A percentile compares a stretch with the other conserved stretches of the same genome.
Conservation (phyloP, 2,329 filamentous ascomycete species). For the Acrodontium crateriforme region DNA sequence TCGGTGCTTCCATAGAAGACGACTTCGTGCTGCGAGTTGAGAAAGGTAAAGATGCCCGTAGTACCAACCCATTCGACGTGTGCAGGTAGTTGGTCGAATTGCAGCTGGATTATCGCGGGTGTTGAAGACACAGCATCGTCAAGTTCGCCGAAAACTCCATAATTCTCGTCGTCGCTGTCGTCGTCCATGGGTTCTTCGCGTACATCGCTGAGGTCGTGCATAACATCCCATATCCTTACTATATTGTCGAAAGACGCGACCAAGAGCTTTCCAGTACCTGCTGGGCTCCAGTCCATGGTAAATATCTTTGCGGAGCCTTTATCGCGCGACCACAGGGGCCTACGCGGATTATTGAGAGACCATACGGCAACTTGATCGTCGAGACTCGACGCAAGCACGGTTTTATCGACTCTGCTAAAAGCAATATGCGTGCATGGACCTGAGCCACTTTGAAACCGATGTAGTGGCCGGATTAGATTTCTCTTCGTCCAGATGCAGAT, state of each 20-base stretch:
- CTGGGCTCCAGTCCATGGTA: slow-evolving; percentile 5
- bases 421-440: too few relatives aligned
- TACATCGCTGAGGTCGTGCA: too few relatives aligned
- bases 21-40: not conserved
- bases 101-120: slow-evolving; percentile 7
- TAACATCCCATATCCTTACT: slow-evolving; percentile 6
- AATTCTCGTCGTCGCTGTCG: slow-evolving; percentile 6
- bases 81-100: too few relatives aligned
- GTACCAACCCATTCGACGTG: too few relatives aligned
- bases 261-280: slow-evolving; percentile 3
- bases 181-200: too few relatives aligned
- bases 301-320: not conserved
- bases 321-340: not conserved
- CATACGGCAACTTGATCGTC: slow-evolving; percentile 2
- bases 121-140: slow-evolving; percentile 9
- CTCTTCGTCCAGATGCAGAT: slow-evolving; percentile 5
- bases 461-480: too few relatives aligned
- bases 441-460: too few relatives aligned
- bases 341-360: not conserved
- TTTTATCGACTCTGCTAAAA: too few relatives aligned
- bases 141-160: slow-evolving; percentile 10
- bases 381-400: too few relatives aligned
- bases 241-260: slow-evolving; percentile 1
- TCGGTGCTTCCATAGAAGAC: too few relatives aligned
- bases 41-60: too few relatives aligned